Evolutionary conservation across 495 filamentous ascomycete species (phyloP).

Genomic region (Penicillium waksmanii): DNA sequence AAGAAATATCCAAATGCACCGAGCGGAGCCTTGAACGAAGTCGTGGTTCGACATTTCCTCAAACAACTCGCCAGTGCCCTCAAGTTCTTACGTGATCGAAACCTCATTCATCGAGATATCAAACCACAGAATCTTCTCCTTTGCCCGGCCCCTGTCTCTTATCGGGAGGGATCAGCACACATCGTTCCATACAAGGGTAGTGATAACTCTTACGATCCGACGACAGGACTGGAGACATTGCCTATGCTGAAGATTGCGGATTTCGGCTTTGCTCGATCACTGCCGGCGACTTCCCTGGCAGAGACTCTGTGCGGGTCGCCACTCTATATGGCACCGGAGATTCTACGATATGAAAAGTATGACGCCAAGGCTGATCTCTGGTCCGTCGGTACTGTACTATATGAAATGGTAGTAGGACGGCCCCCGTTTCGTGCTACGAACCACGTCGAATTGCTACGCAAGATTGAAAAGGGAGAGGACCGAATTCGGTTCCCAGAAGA

Average conservation of each 20-base stretch:
- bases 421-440: conserved; percentile 92
- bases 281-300: conserved; percentile 86
- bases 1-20: conserved; percentile 84
- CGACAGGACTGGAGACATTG: conserved; percentile 79
- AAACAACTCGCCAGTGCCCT: conserved; percentile 94
- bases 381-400: conserved; percentile 94
- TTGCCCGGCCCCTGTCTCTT: conserved; percentile 77
- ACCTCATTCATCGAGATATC: conserved; percentile 94
- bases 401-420: conserved; percentile 89
- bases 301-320: conserved; percentile 98
- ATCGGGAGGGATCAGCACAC: conserved; percentile 50
- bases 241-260: conserved; percentile 97
- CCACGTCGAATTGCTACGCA: conserved; percentile 89
- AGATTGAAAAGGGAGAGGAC: conserved; percentile 86
- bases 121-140: conserved; percentile 96
- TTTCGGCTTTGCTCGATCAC: conserved; percentile 92
- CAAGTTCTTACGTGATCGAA: conserved; percentile 78
- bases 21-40: conserved; percentile 86
- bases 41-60: conserved; percentile 90
- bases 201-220: conserved; percentile 75
- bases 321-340: conserved; percentile 98
- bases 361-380: conserved; percentile 96
- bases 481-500: conserved; percentile 80
- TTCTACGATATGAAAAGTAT: conserved; percentile 95
- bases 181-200: conserved; percentile 65